Evolutionary conservation across 1,284 basidiomycete genomes (phyloP).

Genomic region (Puccinia novopanici): DNA sequence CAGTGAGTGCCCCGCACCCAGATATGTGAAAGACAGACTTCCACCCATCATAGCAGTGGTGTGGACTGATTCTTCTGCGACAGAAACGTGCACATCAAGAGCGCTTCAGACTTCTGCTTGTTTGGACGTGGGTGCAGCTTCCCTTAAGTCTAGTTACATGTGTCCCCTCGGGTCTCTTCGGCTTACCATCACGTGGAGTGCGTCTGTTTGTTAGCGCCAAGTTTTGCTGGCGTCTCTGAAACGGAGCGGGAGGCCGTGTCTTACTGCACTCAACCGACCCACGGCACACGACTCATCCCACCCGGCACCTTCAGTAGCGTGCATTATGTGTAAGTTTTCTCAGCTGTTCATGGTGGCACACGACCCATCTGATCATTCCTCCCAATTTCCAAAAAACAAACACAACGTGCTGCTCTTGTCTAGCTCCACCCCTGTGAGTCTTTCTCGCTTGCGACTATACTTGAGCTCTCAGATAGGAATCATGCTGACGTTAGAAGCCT

Average conservation of each 20-base stretch:
- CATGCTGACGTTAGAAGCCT: neutral
- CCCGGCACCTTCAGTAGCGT: slow-evolving; percentile 26
- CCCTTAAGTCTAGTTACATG: too few species aligned
- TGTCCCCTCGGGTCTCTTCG: too few species aligned
- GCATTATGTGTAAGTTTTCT: slow-evolving; percentile 48
- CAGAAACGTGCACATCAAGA: slow-evolving; percentile 35
- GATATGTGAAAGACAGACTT: too few species aligned
- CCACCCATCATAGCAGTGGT: too few species aligned
- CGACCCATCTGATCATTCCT: neutral
- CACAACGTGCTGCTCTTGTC: too few species aligned
- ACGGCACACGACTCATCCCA: slow-evolving; percentile 40
- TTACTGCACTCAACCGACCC: slow-evolving; percentile 41
- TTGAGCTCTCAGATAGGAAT: neutral
- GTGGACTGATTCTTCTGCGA: neutral
- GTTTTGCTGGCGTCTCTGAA: slow-evolving; percentile 43
- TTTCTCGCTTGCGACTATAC: neutral
- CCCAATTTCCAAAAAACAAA: neutral
- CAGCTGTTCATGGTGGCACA: neutral
- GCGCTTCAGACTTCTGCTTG: slow-evolving; percentile 43
- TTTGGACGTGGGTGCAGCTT: slow-evolving; percentile 30
- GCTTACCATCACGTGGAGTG: neutral
- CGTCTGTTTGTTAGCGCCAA: slow-evolving; percentile 18
- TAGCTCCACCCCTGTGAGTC: slow-evolving; percentile 21
- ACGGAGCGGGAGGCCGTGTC: slow-evolving; percentile 36
- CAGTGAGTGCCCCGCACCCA: slow-evolving; percentile 26